Evolutionary conservation across 1,139 yeast genomes (phyloP).

Genomic region (Saccharomycopsis crataegensis): DNA sequence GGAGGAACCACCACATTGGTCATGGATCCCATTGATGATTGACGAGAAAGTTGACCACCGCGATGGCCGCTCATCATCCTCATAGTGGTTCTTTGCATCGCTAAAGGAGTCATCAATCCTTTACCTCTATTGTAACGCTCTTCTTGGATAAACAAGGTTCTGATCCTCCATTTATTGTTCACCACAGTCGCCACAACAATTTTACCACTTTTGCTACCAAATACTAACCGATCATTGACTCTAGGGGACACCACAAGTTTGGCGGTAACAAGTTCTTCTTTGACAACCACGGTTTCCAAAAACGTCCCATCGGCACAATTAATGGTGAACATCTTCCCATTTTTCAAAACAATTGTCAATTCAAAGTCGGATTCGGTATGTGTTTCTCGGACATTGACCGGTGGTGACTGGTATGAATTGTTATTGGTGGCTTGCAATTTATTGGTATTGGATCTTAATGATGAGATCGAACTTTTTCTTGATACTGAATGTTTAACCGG

Average conservation of each 20-base stretch:
- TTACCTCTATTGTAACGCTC: slow-evolving; percentile 41
- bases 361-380: slow-evolving; percentile 26
- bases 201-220: slow-evolving; percentile 44
- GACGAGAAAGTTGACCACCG: neutral
- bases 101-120: slow-evolving; percentile 31
- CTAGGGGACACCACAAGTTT: slow-evolving; percentile 60
- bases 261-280: slow-evolving; percentile 38
- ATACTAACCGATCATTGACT: slow-evolving; percentile 63
- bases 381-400: neutral
- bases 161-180: slow-evolving; percentile 59
- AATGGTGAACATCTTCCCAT: slow-evolving; percentile 42
- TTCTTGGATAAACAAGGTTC: slow-evolving; percentile 41
- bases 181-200: slow-evolving; percentile 57
- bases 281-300: slow-evolving; percentile 28
- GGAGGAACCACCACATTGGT: slow-evolving; percentile 16
- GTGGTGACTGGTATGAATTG: neutral
- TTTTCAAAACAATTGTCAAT: slow-evolving; percentile 32
- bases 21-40: slow-evolving; percentile 19
- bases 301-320: slow-evolving; percentile 41
- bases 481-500: neutral
- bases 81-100: slow-evolving; percentile 25
- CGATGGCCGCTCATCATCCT: slow-evolving; percentile 15
- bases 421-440: neutral
- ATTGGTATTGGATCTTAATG: neutral
- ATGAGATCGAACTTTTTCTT: no score